Conservation (phyloP, 2,329 filamentous ascomycete species). For the Helotiales sp. region DNA sequence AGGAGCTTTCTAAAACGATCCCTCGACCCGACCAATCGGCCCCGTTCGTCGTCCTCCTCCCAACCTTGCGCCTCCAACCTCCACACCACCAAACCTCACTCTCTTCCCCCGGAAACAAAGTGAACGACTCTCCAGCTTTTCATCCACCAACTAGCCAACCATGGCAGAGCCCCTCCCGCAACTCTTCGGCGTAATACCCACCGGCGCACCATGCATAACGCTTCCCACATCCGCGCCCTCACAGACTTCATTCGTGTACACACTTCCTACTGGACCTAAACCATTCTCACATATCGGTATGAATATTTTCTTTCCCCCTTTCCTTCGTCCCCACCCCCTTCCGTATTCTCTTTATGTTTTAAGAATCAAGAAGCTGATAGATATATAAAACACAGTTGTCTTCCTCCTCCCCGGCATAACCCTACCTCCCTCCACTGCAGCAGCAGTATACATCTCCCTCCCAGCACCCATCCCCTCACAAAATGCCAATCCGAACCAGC, state of each 20-base stretch:
- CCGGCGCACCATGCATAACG: conserved; percentile 62
- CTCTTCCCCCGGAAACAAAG: too few relatives aligned
- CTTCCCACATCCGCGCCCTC: conserved; percentile 58
- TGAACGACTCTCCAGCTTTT: neutral
- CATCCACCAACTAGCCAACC: neutral
- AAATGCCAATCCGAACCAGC: conserved; percentile 30
- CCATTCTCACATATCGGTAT: conserved; percentile 74
- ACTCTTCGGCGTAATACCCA: conserved; percentile 48
- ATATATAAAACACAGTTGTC: conserved; percentile 57
- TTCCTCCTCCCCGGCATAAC: conserved; percentile 79
- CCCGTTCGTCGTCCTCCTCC: neutral
- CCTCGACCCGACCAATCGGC: neutral
- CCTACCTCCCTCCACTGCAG: conserved; percentile 77
- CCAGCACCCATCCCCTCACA: conserved; percentile 38
- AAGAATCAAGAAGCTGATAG: neutral
- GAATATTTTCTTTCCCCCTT: neutral
- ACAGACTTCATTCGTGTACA: conserved; percentile 61
- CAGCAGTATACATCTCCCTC: conserved; percentile 88
- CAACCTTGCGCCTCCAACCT: neutral
- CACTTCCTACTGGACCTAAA: conserved; percentile 49
- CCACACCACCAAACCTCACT: neutral
- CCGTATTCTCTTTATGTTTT: too few relatives aligned
- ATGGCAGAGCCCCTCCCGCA: conserved; percentile 35
- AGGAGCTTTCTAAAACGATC: too few relatives aligned
- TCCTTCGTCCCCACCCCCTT: too few relatives aligned